Evolutionary conservation across 805 yeast species (phyloP), one percentile per base, ranked within the genome.

Genomic region (Yamadazyma ubonensis): DNA sequence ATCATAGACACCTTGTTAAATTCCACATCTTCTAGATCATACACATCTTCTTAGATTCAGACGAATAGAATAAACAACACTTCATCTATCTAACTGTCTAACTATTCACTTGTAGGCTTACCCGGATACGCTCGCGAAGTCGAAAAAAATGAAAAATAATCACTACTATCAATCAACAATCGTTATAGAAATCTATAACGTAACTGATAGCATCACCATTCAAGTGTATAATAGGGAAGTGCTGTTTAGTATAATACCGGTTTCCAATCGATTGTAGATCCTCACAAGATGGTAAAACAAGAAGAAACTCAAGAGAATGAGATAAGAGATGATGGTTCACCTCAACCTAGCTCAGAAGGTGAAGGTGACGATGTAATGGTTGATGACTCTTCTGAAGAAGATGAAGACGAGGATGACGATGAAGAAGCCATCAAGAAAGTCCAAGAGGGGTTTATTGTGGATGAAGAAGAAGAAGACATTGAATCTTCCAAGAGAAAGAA

Each of bases 361-460:
- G 65, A 63, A 28, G 61, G 58, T 15, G 58, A 57, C 34, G 72
- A 67, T 41, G 51, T 68, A 14, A 74, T 75, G 45, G 93, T 57
- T 30, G 46, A 45, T 31, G 64, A 86, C 51, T 85, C 95, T 7
- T 84, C 93, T 9, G 95, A 86, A 40, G 97, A 90, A 45, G 97
- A 89, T 29, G 96, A 86, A 6, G 95, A 86, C 26, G 90, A 83
- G 33, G 96, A 87, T 21, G 68, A 67, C 29, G 95, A 89, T 55
- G 96, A 85, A 54, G 96, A 90, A 49, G 97, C 90, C 54, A 79
- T 85, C 33, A 76, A 83, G 49, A 78, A 77, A 52, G 83, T 90
- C 29, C 78, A 91, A 34, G 96, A 89, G 46, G 97, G 96, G 0
- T 89, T 91, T 61, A 90, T 91, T 54, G 97, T 87, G 7, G 96